Evolutionary conservation across 371 early-diverging fungal genomes (phyloP).

Genomic region (Mucor sp.): DNA sequence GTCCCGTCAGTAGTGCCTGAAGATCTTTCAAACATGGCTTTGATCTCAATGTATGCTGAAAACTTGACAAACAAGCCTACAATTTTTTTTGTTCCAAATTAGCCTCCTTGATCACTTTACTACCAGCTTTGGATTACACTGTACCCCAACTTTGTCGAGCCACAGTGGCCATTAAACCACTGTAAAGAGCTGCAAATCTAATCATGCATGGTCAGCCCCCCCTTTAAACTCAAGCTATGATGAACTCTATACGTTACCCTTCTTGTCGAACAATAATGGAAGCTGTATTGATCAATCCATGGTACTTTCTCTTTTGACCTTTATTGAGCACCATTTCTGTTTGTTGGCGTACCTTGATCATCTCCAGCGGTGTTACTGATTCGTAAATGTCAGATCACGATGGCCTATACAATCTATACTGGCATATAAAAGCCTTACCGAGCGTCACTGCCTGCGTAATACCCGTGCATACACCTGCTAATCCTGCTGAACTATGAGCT

Average conservation of each 20-base stretch:
- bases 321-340: slow-evolving; percentile 41
- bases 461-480: slow-evolving; percentile 57
- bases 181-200: slow-evolving; percentile 49
- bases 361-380: slow-evolving; percentile 53
- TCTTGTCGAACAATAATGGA: slow-evolving; percentile 43
- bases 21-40: slow-evolving; percentile 40
- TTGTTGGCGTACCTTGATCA: slow-evolving; percentile 58
- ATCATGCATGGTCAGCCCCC: neutral
- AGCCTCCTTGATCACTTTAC: too few relatives aligned
- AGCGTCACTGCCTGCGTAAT: slow-evolving; percentile 55
- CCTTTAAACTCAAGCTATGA: neutral
- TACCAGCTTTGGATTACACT: neutral
- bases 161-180: slow-evolving; percentile 52
- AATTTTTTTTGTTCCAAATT: too few relatives aligned
- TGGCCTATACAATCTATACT: too few relatives aligned
- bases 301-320: slow-evolving; percentile 41
- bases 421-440: slow-evolving; percentile 16
- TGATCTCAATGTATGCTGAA: slow-evolving; percentile 47
- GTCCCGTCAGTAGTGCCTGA: slow-evolving; percentile 28
- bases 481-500: slow-evolving; percentile 52
- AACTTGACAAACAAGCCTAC: slow-evolving; percentile 56
- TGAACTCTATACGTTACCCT: slow-evolving; percentile 30
- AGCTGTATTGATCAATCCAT: slow-evolving; percentile 45
- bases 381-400: neutral
- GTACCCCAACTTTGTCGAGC: slow-evolving; percentile 53